phyloP scores from a whole-genome alignment of 2,329 filamentous ascomycete genomes.

The Claviceps sp. region DNA sequence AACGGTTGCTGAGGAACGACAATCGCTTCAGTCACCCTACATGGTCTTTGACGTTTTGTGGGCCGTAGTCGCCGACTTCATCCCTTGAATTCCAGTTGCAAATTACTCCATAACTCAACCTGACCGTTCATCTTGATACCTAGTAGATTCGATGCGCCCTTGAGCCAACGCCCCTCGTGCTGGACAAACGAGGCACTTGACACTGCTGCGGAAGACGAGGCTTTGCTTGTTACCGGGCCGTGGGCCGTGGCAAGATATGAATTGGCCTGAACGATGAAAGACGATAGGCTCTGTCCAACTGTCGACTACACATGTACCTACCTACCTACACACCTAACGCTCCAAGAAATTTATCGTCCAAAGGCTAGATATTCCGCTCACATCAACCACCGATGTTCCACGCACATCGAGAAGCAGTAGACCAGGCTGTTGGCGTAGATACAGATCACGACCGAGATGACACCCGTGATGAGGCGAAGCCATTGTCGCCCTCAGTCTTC shows the following conservation, averaged over 20 bases:
- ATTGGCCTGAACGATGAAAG: neutral
- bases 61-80: neutral
- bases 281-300: neutral
- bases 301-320: neutral
- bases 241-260: neutral
- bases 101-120: neutral
- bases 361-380: no score
- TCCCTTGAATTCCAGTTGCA: constrained; percentile 7
- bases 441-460: neutral
- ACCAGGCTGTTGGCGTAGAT: neutral
- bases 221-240: neutral
- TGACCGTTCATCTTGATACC: neutral
- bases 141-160: neutral
- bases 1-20: neutral
- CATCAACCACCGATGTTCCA: neutral
- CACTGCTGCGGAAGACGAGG: neutral
- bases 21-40: neutral
- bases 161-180: neutral
- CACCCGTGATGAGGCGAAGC: neutral
- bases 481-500: neutral
- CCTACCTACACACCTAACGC: neutral
- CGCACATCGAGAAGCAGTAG: neutral
- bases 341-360: no score
- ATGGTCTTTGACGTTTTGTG: neutral
- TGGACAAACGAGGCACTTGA: neutral